Evolutionary conservation across 176 grass and related monocot species (phyloP).

Genomic region (Raddia distichophylla): DNA sequence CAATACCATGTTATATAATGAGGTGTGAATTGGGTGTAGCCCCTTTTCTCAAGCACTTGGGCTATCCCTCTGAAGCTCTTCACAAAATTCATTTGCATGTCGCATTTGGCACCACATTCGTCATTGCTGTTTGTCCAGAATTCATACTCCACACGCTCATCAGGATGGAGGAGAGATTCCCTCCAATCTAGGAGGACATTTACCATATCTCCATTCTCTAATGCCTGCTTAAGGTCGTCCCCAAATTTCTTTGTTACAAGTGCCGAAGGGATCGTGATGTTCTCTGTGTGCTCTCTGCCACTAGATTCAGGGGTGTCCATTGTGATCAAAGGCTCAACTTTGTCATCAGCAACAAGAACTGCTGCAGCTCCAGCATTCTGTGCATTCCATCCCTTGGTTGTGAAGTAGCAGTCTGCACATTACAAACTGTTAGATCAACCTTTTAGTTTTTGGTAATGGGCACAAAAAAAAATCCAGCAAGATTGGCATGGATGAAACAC

Average conservation of each 20-base stretch:
- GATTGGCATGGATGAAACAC: background rate
- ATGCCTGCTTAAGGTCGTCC: constrained; percentile 62
- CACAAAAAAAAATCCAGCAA: background rate
- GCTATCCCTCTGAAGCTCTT: constrained; percentile 70
- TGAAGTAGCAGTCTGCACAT: constrained; percentile 84
- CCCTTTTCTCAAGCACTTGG: constrained; percentile 75
- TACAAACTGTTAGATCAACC: background rate
- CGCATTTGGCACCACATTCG: constrained; percentile 79
- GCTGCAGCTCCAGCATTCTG: constrained; percentile 78
- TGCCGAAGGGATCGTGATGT: constrained; percentile 80
- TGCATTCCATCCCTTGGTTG: constrained; percentile 88
- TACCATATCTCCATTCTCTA: constrained; percentile 73
- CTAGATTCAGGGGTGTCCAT: constrained; percentile 84
- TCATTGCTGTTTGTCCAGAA: constrained; percentile 94
- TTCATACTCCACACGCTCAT: constrained; percentile 86
- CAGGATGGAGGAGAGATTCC: constrained; percentile 78
- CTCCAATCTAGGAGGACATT: constrained; percentile 81
- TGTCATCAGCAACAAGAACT: constrained; percentile 72
- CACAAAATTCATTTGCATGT: constrained; percentile 81
- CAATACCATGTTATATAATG: constrained; percentile 96
- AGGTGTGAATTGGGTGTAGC: constrained; percentile 80
- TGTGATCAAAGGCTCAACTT: constrained; percentile 71
- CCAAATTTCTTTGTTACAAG: constrained; percentile 72
- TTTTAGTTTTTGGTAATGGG: background rate
- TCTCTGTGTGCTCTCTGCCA: constrained; percentile 53